Conservation (phyloP, 2,329 filamentous ascomycete genomes). For the Fusarium pininemorale region DNA sequence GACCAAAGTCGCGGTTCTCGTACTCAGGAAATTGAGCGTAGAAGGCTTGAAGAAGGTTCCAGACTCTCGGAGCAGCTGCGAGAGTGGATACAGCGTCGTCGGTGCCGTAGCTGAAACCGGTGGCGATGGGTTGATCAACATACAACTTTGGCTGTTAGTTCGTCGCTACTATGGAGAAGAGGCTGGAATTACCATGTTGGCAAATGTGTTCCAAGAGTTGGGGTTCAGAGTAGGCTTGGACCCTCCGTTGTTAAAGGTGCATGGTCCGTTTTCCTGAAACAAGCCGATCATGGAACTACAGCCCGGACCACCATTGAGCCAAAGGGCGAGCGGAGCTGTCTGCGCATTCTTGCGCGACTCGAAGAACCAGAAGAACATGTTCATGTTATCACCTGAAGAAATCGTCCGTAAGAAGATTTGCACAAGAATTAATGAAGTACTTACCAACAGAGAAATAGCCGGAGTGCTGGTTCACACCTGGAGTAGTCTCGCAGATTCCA, state of each 20-base stretch:
- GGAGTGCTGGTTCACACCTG: slow-evolving; percentile 69
- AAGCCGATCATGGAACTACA: slow-evolving; percentile 51
- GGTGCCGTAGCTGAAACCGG: slow-evolving; percentile 43
- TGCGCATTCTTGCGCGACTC: slow-evolving; percentile 53
- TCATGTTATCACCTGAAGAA: slow-evolving; percentile 30
- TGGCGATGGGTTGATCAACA: slow-evolving; percentile 68
- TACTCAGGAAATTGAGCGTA: slow-evolving; percentile 71
- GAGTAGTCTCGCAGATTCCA: slow-evolving; percentile 64
- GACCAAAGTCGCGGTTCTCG: slow-evolving; percentile 63
- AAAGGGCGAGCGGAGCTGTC: slow-evolving; percentile 62
- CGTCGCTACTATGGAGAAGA: no score
- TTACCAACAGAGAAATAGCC: slow-evolving; percentile 70
- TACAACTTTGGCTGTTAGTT: slow-evolving; percentile 56
- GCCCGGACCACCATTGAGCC: slow-evolving; percentile 54
- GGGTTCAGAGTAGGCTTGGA: slow-evolving; percentile 57
- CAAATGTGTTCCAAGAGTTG: slow-evolving; percentile 69
- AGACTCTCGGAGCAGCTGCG: slow-evolving; percentile 51
- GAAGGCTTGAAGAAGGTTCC: slow-evolving; percentile 68
- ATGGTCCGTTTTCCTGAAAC: slow-evolving; percentile 79
- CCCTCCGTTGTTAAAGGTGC: slow-evolving; percentile 64
- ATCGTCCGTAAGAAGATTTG: slow-evolving; percentile 35
- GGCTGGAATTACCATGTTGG: slow-evolving; percentile 57
- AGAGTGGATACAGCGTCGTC: slow-evolving; percentile 38
- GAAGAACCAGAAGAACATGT: slow-evolving; percentile 59
- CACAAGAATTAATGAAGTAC: slow-evolving; percentile 11